A percentile compares a stretch with the other conserved stretches of the same genome.
phyloP scores from a whole-genome alignment of 208 protist genomes.

The Acanthamoeba lenticulata region DNA sequence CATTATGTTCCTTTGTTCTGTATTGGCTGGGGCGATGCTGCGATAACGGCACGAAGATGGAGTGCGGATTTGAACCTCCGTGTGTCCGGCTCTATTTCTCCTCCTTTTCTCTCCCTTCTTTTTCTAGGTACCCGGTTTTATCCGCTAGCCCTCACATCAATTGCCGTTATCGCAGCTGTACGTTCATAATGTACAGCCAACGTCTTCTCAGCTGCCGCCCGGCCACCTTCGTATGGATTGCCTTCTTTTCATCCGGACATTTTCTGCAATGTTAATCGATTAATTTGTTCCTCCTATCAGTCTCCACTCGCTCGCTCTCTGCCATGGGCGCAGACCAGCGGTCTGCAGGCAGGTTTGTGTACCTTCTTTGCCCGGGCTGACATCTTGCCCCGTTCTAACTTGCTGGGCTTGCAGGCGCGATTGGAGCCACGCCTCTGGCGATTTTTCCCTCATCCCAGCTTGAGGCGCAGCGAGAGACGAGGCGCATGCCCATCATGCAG shows the following conservation, averaged over 20 bases:
- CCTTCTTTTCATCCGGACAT: background rate
- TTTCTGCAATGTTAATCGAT: background rate
- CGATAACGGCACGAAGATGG: too few relatives aligned
- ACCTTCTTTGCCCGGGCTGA: background rate
- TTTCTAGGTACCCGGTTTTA: background rate
- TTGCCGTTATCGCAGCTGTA: too few relatives aligned
- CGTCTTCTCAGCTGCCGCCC: background rate
- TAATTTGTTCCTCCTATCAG: background rate
- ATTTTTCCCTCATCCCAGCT: background rate
- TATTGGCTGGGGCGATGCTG: background rate
- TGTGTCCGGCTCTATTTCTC: background rate
- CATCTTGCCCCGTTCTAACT: background rate
- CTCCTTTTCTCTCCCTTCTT: slow-evolving; percentile 25
- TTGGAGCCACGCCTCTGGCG: background rate
- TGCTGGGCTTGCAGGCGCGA: background rate
- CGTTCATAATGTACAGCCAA: slow-evolving; percentile 40
- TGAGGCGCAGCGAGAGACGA: slow-evolving; percentile 39
- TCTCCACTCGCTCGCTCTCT: background rate
- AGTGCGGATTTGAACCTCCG: background rate
- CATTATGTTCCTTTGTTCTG: slow-evolving; percentile 35
- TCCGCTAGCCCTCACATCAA: background rate
- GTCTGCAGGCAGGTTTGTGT: background rate
- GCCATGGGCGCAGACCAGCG: background rate
- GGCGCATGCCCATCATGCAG: slow-evolving; percentile 29
- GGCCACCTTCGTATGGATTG: background rate